phyloP scores from a whole-genome alignment of 495 filamentous ascomycete genomes.

The Penicillium steckii region DNA sequence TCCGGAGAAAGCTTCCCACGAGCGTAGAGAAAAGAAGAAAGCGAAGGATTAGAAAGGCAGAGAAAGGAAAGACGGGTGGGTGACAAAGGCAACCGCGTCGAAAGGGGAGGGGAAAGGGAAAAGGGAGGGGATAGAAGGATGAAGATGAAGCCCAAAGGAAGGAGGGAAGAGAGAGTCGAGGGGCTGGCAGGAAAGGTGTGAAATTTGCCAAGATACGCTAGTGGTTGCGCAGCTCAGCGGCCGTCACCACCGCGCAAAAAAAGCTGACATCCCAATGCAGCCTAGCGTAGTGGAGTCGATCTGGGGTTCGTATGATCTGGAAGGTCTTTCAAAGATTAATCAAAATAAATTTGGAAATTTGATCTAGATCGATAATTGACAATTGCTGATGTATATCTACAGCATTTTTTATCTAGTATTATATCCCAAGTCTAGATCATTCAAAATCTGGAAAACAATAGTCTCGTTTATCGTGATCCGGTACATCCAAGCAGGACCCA shows the following conservation, averaged over 20 bases:
- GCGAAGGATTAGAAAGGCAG: conserved; percentile 10
- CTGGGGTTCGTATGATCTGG: conserved; percentile 35
- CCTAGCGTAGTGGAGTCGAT: conserved; percentile 40
- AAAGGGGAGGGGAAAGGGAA: conserved; percentile 8
- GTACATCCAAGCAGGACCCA: not conserved
- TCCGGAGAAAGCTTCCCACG: conserved; percentile 2
- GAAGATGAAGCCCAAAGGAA: conserved; percentile 22
- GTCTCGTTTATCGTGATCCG: not conserved
- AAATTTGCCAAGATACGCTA: conserved; percentile 48
- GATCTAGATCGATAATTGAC: too few species aligned
- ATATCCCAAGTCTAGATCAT: too few species aligned
- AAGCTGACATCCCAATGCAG: conserved; percentile 37
- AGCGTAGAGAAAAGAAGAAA: not conserved
- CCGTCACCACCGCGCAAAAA: conserved; percentile 31
- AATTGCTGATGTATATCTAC: too few species aligned
- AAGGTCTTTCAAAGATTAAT: conserved; percentile 4
- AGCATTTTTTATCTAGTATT: too few species aligned
- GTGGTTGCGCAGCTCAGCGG: conserved; percentile 48
- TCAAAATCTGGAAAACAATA: too few species aligned
- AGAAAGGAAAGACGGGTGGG: conserved; percentile 10
- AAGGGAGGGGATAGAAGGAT: conserved; percentile 14
- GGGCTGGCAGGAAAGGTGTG: conserved; percentile 46
- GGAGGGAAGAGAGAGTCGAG: conserved; percentile 43
- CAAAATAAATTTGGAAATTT: not conserved
- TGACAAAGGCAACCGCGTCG: conserved; percentile 2